Evolutionary conservation across 2,329 filamentous ascomycete genomes (phyloP).

Genomic region (Sporothrix phasma): DNA sequence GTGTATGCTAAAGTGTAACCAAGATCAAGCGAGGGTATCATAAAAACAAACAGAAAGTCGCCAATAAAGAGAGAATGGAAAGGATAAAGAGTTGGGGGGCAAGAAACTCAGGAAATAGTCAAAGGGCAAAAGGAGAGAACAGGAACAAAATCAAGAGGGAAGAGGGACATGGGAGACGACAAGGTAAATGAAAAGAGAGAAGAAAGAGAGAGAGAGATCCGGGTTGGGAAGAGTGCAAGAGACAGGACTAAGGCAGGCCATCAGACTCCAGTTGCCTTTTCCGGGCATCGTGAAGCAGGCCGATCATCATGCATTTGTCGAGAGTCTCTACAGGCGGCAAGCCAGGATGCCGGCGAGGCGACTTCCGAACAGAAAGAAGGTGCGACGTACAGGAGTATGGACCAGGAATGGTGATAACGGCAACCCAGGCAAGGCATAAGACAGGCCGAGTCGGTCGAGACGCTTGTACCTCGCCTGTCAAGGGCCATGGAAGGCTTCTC

Average conservation of each 20-base stretch:
- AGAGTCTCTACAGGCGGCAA: background rate
- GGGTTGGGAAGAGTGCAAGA: background rate
- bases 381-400: no score
- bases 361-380: background rate
- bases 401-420: background rate
- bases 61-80: conserved; percentile 1
- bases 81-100: background rate
- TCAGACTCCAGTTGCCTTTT: background rate
- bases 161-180: conserved; percentile 15
- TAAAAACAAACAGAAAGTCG: conserved; percentile 14
- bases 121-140: conserved; percentile 20
- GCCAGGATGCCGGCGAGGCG: background rate
- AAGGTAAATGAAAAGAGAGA: background rate
- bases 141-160: conserved; percentile 18
- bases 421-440: background rate
- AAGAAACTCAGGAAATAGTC: conserved; percentile 16
- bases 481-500: background rate
- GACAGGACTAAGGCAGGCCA: background rate
- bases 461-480: background rate
- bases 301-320: background rate
- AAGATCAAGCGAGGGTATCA: background rate
- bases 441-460: background rate
- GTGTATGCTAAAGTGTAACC: no score
- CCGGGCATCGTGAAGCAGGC: conserved; percentile 3
- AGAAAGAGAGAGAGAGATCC: background rate